Evolutionary conservation across 1,139 yeast species (phyloP).

Genomic region (Scheffersomyces parashehatae): DNA sequence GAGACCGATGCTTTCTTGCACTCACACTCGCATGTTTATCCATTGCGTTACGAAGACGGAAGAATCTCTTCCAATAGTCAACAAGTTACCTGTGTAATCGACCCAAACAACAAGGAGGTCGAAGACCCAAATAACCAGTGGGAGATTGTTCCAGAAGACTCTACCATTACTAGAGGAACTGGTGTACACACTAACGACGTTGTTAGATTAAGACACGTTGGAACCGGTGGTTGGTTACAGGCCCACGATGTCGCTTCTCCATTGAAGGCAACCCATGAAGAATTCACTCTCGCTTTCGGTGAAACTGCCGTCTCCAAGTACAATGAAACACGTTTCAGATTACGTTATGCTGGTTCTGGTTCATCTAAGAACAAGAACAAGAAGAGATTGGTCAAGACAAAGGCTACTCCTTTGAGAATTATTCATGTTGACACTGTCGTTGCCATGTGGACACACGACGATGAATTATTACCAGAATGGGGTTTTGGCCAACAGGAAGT

Average conservation of each 20-base stretch:
- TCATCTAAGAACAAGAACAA: constrained; percentile 40
- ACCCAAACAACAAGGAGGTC: constrained; percentile 21
- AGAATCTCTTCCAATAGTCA: constrained; percentile 94
- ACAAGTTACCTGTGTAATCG: constrained; percentile 76
- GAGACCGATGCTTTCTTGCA: constrained; percentile 77
- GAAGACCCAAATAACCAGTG: constrained; percentile 75
- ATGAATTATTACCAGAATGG: constrained; percentile 88
- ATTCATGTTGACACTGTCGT: constrained; percentile 86
- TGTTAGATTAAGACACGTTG: constrained; percentile 79
- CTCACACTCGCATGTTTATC: constrained; percentile 74
- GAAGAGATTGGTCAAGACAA: constrained; percentile 61
- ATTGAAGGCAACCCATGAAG: constrained; percentile 21
- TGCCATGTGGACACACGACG: constrained; percentile 93
- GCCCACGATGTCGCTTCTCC: constrained; percentile 95
- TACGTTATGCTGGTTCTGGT: constrained; percentile 52
- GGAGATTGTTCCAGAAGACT: constrained; percentile 73
- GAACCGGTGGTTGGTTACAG: constrained; percentile 73
- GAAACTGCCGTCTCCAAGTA: constrained; percentile 58
- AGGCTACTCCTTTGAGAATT: constrained; percentile 65
- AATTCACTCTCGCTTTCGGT: constrained; percentile 47
- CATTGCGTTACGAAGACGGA: constrained; percentile 94
- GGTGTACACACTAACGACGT: constrained; percentile 57
- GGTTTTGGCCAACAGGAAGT: constrained; percentile 90
- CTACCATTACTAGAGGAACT: constrained; percentile 32
- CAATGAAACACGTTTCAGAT: constrained; percentile 77